A percentile compares a stretch with the other conserved stretches of the same genome.
Evolutionary conservation across 2,329 filamentous ascomycete genomes (phyloP).

Genomic region (Fusarium concolor): DNA sequence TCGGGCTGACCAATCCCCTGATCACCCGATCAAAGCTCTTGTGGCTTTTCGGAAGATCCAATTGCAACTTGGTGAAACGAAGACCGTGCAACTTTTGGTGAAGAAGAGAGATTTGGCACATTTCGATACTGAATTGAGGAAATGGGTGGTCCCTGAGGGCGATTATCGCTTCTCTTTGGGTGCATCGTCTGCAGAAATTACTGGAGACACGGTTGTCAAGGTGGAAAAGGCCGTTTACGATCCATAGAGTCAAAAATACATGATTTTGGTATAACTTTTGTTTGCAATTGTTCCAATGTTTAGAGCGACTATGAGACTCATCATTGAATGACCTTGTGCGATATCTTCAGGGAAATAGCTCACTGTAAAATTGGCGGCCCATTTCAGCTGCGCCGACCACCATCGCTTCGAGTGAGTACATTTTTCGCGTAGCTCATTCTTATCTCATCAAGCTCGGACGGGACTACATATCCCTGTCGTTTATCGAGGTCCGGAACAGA

Average conservation of each 20-base stretch:
- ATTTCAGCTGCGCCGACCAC: no score
- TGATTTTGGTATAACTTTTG: no score
- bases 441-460: neutral
- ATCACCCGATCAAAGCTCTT: slow-evolving; percentile 48
- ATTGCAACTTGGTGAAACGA: slow-evolving; percentile 38
- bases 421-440: no score
- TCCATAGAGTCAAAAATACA: neutral
- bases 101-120: slow-evolving; percentile 45
- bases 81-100: slow-evolving; percentile 26
- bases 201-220: neutral
- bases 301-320: no score
- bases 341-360: no score
- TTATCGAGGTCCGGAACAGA: no score
- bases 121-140: slow-evolving; percentile 39
- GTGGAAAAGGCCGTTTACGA: neutral
- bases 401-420: no score
- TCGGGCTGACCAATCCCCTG: slow-evolving; percentile 3
- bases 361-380: no score
- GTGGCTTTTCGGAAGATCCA: slow-evolving; percentile 48
- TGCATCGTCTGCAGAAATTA: slow-evolving; percentile 41
- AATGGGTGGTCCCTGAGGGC: slow-evolving; percentile 47
- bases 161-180: slow-evolving; percentile 46
- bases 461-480: no score
- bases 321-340: no score
- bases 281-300: neutral